Evolutionary conservation across 495 filamentous ascomycete genomes (phyloP), one percentile per base, ranked within the genome.

Genomic region (Penicillium desertorum): DNA sequence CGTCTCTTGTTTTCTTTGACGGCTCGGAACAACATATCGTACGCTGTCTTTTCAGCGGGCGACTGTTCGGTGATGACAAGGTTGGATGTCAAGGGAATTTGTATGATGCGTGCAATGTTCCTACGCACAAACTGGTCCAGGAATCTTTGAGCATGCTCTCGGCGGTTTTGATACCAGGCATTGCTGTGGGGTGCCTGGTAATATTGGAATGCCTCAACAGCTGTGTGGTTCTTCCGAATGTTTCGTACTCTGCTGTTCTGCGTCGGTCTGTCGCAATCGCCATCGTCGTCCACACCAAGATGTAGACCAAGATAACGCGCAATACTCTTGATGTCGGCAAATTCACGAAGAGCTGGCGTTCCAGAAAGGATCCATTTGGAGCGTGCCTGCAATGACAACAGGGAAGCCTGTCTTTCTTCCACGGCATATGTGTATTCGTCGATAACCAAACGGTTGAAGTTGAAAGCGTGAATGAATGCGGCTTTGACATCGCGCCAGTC

Each of bases 321-420:
- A 32, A 87, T 83, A 4, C 67, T 71, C 44, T 85, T 85, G 22
- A 89, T 68, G 48, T 87, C 83, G 12, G 73, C 73, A 52, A 89
- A 83, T 42, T 81, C 78, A 5, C 69, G 69, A 0, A 87, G 65
- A 2, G 75, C 74, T 0, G 87, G 88, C 2, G 88, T 91, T 3
- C 82, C 88, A 0, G 87, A 89, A 1, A 91, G 68, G 22, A 87
- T 72, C 88, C 88, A 91, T 54, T 81, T 83, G 10, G 80, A 79
- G 45, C 74, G 71, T 25, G 82, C 77, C 6, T 76, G 56, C 1
- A 84, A 52, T 1, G 63, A 60, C 2, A 66, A 54, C 5, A 83
- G 52, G 5, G 70, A 54, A 0, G 60, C 48, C 25, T 68, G 65
- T 37, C 68, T 62, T 6, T 72, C 60, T 20, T 71, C 60, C 14